Evolutionary conservation across 305 asterid genomes (phyloP).

Genomic region (Salvia sclarea): DNA sequence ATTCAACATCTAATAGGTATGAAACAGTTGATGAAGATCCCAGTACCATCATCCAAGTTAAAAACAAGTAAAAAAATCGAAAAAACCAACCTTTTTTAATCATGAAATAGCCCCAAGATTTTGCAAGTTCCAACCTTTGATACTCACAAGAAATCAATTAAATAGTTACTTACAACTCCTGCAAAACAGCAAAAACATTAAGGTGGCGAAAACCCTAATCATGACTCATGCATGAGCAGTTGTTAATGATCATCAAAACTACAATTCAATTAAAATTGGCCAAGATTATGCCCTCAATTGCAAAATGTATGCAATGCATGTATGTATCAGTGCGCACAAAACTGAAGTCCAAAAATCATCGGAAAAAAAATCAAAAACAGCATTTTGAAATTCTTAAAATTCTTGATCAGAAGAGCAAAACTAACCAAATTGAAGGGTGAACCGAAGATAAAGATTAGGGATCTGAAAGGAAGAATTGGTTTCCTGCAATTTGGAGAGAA

Average conservation of each 20-base stretch:
- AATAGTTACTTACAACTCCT: slow-evolving; percentile 35
- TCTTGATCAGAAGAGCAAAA: slow-evolving; percentile 8
- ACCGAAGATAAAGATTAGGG: slow-evolving; percentile 27
- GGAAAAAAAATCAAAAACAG: not conserved
- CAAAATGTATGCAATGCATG: slow-evolving; percentile 39
- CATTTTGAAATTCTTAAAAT: not conserved
- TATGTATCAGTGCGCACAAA: slow-evolving; percentile 13
- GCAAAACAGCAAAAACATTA: slow-evolving; percentile 25
- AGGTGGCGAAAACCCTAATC: slow-evolving; percentile 41
- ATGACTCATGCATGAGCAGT: slow-evolving; percentile 33
- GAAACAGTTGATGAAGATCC: slow-evolving; percentile 26
- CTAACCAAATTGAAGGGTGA: slow-evolving; percentile 33
- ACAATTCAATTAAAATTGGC: slow-evolving; percentile 38
- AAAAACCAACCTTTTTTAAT: slow-evolving; percentile 34
- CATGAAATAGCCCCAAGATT: slow-evolving; percentile 38
- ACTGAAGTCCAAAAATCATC: slow-evolving; percentile 13
- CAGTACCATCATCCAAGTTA: slow-evolving; percentile 19
- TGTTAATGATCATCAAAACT: slow-evolving; percentile 41
- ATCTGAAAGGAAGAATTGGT: slow-evolving; percentile 30
- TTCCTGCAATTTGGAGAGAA: slow-evolving; percentile 32
- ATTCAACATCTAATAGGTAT: not conserved
- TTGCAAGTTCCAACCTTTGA: slow-evolving; percentile 41
- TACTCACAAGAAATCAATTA: slow-evolving; percentile 27
- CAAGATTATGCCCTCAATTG: slow-evolving; percentile 31
- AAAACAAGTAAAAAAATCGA: slow-evolving; percentile 2